Conservation (phyloP, 768 basidiomycete genomes). For the Paxillus ammoniavirescens region DNA sequence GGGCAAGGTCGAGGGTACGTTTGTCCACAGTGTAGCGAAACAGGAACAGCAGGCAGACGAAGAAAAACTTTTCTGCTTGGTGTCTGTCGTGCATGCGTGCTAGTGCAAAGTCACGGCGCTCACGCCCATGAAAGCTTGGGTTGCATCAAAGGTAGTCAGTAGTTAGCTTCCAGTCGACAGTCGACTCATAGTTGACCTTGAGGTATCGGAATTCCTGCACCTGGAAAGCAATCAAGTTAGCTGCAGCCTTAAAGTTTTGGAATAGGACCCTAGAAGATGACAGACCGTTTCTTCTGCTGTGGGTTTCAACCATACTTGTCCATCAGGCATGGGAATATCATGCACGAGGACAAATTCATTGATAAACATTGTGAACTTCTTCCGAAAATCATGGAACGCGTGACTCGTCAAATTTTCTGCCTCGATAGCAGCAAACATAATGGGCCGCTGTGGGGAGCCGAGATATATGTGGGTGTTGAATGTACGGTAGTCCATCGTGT, state of each 20-base stretch:
- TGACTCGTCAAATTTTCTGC: neutral
- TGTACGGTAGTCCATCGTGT: neutral
- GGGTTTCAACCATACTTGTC: neutral
- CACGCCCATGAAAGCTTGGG: slow-evolving; percentile 25
- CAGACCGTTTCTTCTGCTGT: neutral
- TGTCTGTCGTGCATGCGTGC: neutral
- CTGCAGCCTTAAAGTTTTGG: neutral
- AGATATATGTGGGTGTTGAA: neutral
- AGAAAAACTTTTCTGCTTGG: neutral
- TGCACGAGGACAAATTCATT: neutral
- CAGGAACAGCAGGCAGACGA: neutral
- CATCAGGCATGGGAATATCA: no score
- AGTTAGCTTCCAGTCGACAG: slow-evolving; percentile 23
- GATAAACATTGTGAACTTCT: neutral
- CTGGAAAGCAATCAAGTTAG: slow-evolving; percentile 5
- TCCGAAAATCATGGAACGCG: neutral
- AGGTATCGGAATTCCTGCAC: slow-evolving; percentile 24
- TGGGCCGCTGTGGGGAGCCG: neutral
- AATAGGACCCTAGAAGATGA: neutral
- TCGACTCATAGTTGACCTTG: slow-evolving; percentile 26
- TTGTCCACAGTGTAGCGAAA: slow-evolving; percentile 1
- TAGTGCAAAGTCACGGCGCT: slow-evolving; percentile 22
- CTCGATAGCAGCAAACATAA: neutral
- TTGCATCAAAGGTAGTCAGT: slow-evolving; percentile 29
- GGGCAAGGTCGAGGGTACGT: no score